Evolutionary conservation across 495 filamentous ascomycete genomes (phyloP), one percentile per base, ranked within the genome.

Genomic region (Astrocystis sublimbata): DNA sequence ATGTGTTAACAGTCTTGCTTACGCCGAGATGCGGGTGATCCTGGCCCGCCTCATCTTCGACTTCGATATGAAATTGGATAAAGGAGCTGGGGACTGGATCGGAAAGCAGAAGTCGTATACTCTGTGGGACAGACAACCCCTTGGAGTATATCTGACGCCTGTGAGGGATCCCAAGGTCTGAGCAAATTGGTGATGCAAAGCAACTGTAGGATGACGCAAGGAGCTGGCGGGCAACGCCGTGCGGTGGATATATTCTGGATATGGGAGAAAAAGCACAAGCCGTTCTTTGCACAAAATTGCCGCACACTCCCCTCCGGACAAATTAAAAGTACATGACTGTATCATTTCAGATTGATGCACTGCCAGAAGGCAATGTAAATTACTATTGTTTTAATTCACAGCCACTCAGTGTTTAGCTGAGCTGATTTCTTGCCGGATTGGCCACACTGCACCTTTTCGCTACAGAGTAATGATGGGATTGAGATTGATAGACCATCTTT

Each of bases 21-120:
- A 73, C 47, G 65, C 69, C 36, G 77, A 78, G 56, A 76, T 78
- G 75, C 74, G 77, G 9, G 61, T 78, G n/a, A 75, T 78, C 36
- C 60, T 79, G 15, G 73, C 76, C 21, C 69, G 69, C 30, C 65
- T 79, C 38, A 62, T 79, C 12, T 76, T 64, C 30, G 64, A 75
- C n/a, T 79, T 77, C 55, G 76, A 77, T 43, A 59, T 78, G 58
- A 57, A 68, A 61, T 61, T 71, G 1, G 62, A 56, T 6, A 59
- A 69, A 1, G 67, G 69, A 0, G 70, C 65, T 15, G 13, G 60
- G 1, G 31, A 61, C n/a, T 79, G 76, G 76, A 65, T 73, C 17
- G 64, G 69, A 33, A 63, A 53, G n/a, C 66, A 71, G 35, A 64
- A 63, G 52, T 21, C 64, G 7, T 73, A 66, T 52, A 28, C 61